Evolutionary conservation across 75 land plant species (phyloP).

Genomic region (Picea sitchensis): DNA sequence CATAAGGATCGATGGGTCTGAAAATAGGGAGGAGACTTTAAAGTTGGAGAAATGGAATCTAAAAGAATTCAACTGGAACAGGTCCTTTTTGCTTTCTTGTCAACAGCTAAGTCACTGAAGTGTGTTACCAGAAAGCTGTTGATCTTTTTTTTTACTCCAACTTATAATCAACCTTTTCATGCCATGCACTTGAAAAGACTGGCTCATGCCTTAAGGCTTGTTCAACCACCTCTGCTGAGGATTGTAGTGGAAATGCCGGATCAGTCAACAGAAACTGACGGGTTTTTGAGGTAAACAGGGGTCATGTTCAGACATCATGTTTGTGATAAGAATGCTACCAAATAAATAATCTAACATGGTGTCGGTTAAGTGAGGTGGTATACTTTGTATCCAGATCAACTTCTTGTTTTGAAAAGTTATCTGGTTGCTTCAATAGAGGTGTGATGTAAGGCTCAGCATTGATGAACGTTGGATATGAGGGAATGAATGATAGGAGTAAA

Average conservation of each 20-base stretch:
- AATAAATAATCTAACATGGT: constrained; percentile 72
- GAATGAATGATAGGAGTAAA: too few relatives aligned
- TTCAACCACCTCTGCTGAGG: constrained; percentile 41
- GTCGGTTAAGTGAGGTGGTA: constrained; percentile 79
- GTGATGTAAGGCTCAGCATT: too few relatives aligned
- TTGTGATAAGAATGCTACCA: constrained; percentile 59
- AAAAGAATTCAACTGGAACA: background rate
- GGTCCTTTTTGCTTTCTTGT: background rate
- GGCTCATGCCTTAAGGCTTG: constrained; percentile 63
- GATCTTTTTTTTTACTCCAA: constrained; percentile 84
- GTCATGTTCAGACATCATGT: constrained; percentile 31
- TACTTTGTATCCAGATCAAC: constrained; percentile 76
- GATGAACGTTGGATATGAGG: too few relatives aligned
- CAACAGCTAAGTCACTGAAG: background rate
- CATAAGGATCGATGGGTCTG: constrained; percentile 8
- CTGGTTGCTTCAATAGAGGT: too few relatives aligned
- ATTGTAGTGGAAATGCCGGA: too few relatives aligned
- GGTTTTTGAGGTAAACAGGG: constrained; percentile 52
- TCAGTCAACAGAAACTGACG: constrained; percentile 52
- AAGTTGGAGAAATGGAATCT: background rate
- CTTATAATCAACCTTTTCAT: constrained; percentile 51
- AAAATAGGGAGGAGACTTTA: background rate
- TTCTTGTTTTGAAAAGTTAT: too few relatives aligned
- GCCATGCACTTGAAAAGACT: constrained; percentile 56
- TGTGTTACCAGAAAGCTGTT: constrained; percentile 35